A percentile compares a stretch with the other conserved stretches of the same genome.
Conservation (phyloP, 345 rosid species). For the Kandelia obovata region DNA sequence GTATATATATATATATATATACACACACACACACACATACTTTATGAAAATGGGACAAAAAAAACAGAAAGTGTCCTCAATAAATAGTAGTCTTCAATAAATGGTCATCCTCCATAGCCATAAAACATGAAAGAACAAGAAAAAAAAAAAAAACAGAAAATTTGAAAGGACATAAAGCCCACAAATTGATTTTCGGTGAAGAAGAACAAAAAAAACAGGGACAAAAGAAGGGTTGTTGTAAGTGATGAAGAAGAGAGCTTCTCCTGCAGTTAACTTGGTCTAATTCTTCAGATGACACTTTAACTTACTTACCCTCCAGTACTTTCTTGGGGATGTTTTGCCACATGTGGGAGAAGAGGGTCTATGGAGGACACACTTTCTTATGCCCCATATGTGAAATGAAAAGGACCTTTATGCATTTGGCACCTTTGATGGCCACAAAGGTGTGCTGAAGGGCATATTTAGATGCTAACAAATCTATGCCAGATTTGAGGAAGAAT, state of each 20-base stretch:
- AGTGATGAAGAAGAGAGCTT: conserved; percentile 23
- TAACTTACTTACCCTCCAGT: conserved; percentile 43
- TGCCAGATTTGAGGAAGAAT: conserved; percentile 10
- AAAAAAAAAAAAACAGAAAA: too few relatives aligned
- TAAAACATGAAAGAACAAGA: too few relatives aligned
- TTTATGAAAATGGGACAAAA: too few relatives aligned
- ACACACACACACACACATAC: too few relatives aligned
- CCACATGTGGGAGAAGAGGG: conserved; percentile 85
- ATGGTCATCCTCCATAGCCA: too few relatives aligned
- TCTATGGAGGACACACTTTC: conserved; percentile 84
- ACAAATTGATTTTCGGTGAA: too few relatives aligned
- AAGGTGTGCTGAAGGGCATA: conserved; percentile 47
- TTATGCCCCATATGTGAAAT: conserved; percentile 59
- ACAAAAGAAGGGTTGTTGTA: too few relatives aligned
- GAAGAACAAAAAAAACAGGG: too few relatives aligned
- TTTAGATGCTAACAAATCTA: conserved; percentile 8
- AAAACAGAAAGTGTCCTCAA: too few relatives aligned
- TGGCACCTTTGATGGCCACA: conserved; percentile 91
- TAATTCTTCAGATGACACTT: conserved; percentile 36
- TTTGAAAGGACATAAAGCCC: too few relatives aligned
- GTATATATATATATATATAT: too few relatives aligned
- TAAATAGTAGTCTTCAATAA: too few relatives aligned
- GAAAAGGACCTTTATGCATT: conserved; percentile 61
- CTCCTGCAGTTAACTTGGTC: conserved; percentile 33
- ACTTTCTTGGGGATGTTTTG: conserved; percentile 85